Conservation (phyloP, 1,139 yeast species). For the Lodderomyces metapsilosis region DNA sequence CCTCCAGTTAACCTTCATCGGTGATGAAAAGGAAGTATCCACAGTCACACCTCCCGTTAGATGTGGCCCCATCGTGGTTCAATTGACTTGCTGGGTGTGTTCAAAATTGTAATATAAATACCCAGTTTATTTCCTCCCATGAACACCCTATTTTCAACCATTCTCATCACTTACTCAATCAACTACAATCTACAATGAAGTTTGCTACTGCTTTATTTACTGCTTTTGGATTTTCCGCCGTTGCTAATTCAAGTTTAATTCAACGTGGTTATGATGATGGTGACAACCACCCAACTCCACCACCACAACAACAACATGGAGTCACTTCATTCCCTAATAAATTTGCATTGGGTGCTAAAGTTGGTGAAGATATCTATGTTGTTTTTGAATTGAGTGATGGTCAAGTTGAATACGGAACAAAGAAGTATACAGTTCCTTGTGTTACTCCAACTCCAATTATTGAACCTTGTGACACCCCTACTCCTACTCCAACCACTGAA, state of each 20-base stretch:
- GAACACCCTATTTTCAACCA: background rate
- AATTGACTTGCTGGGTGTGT: too few species aligned
- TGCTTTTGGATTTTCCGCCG: background rate
- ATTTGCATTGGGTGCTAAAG: conserved; percentile 3
- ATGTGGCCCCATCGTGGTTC: too few species aligned
- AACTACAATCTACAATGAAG: background rate
- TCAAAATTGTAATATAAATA: conserved; percentile 1
- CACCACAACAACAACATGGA: background rate
- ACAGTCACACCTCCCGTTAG: too few species aligned
- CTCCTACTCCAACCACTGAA: background rate
- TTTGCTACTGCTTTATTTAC: background rate
- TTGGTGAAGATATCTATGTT: conserved; percentile 1
- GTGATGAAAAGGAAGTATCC: background rate
- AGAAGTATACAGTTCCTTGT: conserved; percentile 1
- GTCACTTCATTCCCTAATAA: conserved; percentile 1
- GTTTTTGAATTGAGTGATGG: conserved; percentile 4
- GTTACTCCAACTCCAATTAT: conserved; percentile 2
- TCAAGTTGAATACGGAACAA: conserved; percentile 2
- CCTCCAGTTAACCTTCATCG: background rate
- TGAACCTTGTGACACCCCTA: conserved; percentile 1
- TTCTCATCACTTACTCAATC: background rate
- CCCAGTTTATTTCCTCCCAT: background rate
- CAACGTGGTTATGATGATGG: conserved; percentile 3
- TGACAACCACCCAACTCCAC: background rate
- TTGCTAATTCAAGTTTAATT: conserved; percentile 1